Base-by-base conservation (phyloP, 805 yeast species). In the Maudiozyma pseudohumilis region DNA sequence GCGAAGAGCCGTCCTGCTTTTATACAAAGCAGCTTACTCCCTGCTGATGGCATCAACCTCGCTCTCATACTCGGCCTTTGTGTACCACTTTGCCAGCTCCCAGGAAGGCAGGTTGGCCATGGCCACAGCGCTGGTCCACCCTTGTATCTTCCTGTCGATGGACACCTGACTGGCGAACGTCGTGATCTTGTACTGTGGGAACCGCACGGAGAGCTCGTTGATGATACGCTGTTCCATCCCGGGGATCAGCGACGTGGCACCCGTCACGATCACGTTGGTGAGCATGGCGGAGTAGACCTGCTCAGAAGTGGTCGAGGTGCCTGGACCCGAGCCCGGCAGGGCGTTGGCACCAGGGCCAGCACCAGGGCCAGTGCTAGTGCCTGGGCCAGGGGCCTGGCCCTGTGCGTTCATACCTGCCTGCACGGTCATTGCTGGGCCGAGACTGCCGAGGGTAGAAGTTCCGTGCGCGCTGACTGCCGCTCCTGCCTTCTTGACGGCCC, bases 161-260 rank as follows among this genome's bases (percentile, higher is more conserved):
- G 79, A 60, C 49, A 75, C 75, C 35, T 95, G 95, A 23, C 77
- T 75, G 2, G 94, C 81, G 53, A 83, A 88, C n/a, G 88, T 69
- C 46, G 95, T 67, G 29, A 87, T 72, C 56, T 87, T 88, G 52
- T 86, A 69, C 37, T 92, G 92, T 12, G 95, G 94, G 55, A 86
- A 82, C 38, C 72, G 60, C 32, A 68, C 64, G 12, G 78, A 68
- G 40, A 87, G 63, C 50, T 86, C 96, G 40, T 72, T 69, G 47
- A 78, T 73, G 37, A 88, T 62, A 45, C 94, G 66, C 51, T 83
- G 89, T 21, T 80, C 82, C 43, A 86, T 64, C n/a, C 92, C 94
- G 15, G 86, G 84, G 9, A 84, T 64, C 45, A 87, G 64, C 13
- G 94, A 77, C 0, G 78, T 69, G 3, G 88, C 77, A 10, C 96